phyloP scores from a whole-genome alignment of 2,329 filamentous ascomycete species.

The Curvularia hawaiiensis region DNA sequence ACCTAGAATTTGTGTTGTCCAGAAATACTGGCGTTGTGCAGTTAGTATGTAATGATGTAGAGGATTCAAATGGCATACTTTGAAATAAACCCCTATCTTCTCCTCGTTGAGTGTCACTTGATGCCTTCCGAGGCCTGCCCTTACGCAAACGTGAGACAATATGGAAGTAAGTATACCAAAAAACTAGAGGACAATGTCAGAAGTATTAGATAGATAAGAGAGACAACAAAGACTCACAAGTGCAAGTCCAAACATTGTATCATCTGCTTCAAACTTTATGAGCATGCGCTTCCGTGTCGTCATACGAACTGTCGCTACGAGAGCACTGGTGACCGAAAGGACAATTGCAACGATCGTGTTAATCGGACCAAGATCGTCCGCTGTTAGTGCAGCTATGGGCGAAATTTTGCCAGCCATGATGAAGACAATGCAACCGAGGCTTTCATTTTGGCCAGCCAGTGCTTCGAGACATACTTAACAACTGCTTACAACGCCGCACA shows the following conservation, averaged over 20 bases:
- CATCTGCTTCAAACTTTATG: neutral
- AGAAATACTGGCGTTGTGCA: neutral
- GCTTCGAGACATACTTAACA: neutral
- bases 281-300: neutral
- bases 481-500: neutral
- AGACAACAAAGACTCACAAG: neutral
- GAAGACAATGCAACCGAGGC: neutral
- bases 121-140: neutral
- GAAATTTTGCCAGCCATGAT: neutral
- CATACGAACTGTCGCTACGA: slow-evolving; percentile 7
- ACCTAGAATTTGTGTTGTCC: neutral
- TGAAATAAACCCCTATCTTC: neutral
- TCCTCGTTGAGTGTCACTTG: neutral
- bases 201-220: neutral
- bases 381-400: slow-evolving; percentile 2
- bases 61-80: neutral
- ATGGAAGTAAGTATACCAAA: neutral
- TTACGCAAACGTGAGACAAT: neutral
- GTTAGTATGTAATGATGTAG: neutral
- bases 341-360: slow-evolving; percentile 16
- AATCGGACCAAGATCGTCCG: slow-evolving; percentile 10
- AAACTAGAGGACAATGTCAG: neutral
- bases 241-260: neutral
- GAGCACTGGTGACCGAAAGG: slow-evolving; percentile 8
- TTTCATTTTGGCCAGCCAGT: neutral